Percentiles rank a stretch among this genome's conserved stretches.
phyloP scores from a whole-genome alignment of 371 early-diverging fungal genomes.

The Rhizopus arrhizus region DNA sequence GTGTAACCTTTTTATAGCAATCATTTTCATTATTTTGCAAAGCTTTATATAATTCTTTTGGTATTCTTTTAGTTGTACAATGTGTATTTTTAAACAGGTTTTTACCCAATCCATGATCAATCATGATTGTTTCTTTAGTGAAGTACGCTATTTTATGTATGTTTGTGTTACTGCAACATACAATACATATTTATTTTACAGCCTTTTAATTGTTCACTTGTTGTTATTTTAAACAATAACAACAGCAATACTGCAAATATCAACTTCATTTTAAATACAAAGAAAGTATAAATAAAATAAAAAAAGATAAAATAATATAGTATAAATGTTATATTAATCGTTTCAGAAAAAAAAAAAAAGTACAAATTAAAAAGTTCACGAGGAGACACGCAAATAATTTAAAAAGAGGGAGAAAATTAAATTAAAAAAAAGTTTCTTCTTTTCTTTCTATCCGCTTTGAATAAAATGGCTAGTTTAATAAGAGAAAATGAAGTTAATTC shows the following conservation, averaged over 20 bases:
- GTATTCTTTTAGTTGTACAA: neutral
- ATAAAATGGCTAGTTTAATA: slow-evolving; percentile 16
- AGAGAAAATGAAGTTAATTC: slow-evolving; percentile 2
- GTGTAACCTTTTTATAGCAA: slow-evolving; percentile 23
- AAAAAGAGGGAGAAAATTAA: neutral
- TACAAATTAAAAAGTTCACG: neutral
- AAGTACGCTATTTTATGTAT: neutral
- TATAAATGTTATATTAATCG: neutral
- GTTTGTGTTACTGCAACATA: neutral
- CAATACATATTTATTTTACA: too few species aligned
- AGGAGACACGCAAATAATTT: neutral
- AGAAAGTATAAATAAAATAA: too few species aligned
- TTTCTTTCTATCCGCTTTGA: slow-evolving; percentile 6
- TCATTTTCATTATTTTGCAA: slow-evolving; percentile 21
- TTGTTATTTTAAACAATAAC: too few species aligned
- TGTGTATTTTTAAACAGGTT: slow-evolving; percentile 8
- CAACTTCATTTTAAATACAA: neutral
- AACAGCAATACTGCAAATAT: too few species aligned
- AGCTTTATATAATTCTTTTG: slow-evolving; percentile 14
- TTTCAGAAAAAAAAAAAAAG: neutral
- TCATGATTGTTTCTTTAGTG: slow-evolving; percentile 12
- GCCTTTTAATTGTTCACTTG: too few species aligned
- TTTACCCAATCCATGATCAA: slow-evolving; percentile 31
- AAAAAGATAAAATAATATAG: neutral
- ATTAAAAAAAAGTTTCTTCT: slow-evolving; percentile 4